These are phyloP conservation scores for Austroboletus novae-zelandiae DNA, from an alignment of 1,284 basidiomycete genomes.

Conservation along the genomic window DNA sequence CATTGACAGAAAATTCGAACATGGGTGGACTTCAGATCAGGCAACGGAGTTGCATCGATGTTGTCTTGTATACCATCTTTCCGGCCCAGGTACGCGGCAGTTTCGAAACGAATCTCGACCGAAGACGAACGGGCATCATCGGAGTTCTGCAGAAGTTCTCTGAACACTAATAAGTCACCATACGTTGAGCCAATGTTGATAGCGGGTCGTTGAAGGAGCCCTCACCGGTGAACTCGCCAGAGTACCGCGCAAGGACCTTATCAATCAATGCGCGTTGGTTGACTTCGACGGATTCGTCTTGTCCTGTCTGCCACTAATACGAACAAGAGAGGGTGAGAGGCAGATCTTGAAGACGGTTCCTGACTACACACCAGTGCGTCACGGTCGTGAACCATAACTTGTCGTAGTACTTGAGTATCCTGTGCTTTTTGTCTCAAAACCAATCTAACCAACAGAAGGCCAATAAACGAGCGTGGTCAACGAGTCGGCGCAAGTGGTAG, in stretches of 20 bases:
- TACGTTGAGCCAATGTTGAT: too few species aligned
- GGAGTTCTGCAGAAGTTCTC: conserved; percentile 92
- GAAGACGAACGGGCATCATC: conserved; percentile 86
- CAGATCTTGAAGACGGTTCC: not conserved
- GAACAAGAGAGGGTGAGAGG: not conserved
- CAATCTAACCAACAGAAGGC: too few species aligned
- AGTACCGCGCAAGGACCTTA: conserved; percentile 92
- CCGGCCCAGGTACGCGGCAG: conserved; percentile 51
- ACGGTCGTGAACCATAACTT: conserved; percentile 11
- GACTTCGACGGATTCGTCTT: conserved; percentile 78
- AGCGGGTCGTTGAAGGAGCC: too few species aligned
- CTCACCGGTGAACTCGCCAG: conserved; percentile 83
- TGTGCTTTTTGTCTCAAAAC: too few species aligned
- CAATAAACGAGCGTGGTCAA: too few species aligned
- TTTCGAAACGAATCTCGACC: conserved; percentile 83
- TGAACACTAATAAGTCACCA: conserved; percentile 55
- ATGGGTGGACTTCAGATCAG: conserved; percentile 61
- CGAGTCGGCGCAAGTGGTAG: too few species aligned
- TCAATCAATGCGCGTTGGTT: conserved; percentile 94
- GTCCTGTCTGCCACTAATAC: conserved; percentile 63
- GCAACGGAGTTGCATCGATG: conserved; percentile 30
- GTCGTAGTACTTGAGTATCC: too few species aligned
- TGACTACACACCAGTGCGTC: conserved; percentile 9
- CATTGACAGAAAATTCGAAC: conserved; percentile 26
- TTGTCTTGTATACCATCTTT: conserved; percentile 21